These are phyloP conservation scores for Ambrosia trifida DNA, from an alignment of 129 eudicot genomes.

Conservation along the genomic window DNA sequence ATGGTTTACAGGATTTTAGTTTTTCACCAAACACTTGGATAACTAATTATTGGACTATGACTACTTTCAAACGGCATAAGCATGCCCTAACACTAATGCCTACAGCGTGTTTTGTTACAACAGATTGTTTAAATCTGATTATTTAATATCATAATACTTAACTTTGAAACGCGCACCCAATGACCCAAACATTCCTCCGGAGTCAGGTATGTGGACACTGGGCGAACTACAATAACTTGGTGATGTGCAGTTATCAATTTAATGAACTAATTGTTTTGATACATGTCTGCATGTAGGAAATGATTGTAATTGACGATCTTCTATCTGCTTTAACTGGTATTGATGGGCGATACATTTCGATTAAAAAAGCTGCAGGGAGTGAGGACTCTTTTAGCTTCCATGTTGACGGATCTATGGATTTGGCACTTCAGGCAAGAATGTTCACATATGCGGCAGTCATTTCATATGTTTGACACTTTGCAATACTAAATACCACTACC, in stretches of 20 bases:
- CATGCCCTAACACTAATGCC: neutral
- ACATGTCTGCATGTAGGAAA: conserved; percentile 61
- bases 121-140: neutral
- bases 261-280: conserved; percentile 5
- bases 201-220: neutral
- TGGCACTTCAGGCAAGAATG: conserved; percentile 77
- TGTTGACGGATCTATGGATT: conserved; percentile 94
- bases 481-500: conserved; percentile 1
- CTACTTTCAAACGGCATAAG: conserved; percentile 1
- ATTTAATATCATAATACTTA: neutral
- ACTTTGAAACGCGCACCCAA: neutral
- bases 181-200: neutral
- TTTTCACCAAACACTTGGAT: neutral
- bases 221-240: neutral
- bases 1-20: neutral
- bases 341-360: conserved; percentile 80
- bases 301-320: conserved; percentile 87
- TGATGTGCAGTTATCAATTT: conserved; percentile 6
- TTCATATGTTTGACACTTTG: conserved; percentile 6
- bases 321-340: conserved; percentile 80
- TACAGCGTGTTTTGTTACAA: neutral
- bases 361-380: conserved; percentile 54
- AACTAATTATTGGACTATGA: neutral
- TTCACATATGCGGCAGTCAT: neutral
- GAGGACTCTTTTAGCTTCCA: conserved; percentile 54